A percentile compares a stretch with the other conserved stretches of the same genome.
Evolutionary conservation across 208 protist species (phyloP).

Genomic region (Zelonia costaricensis): DNA sequence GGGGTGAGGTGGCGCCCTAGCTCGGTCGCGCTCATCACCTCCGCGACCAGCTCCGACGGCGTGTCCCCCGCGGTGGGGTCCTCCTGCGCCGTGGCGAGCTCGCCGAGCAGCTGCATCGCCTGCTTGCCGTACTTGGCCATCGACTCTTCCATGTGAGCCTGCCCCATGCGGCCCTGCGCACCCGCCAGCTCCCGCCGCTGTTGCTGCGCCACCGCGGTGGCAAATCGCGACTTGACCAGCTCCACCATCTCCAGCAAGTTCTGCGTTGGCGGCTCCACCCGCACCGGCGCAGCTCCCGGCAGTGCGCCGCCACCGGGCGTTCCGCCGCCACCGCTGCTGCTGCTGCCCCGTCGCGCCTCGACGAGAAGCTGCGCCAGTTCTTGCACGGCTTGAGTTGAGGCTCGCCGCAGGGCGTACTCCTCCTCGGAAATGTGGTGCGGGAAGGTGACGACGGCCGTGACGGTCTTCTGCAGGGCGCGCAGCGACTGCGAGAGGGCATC

Average conservation of each 20-base stretch:
- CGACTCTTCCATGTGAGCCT: constrained; percentile 45
- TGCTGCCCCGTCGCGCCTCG: constrained; percentile 7
- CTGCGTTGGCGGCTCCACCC: constrained; percentile 59
- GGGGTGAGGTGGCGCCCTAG: constrained; percentile 19
- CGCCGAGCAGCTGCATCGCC: constrained; percentile 40
- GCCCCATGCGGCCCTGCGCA: constrained; percentile 41
- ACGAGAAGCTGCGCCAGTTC: constrained; percentile 74
- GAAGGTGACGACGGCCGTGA: constrained; percentile 30
- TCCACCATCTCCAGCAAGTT: constrained; percentile 70
- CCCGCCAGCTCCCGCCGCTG: constrained; percentile 52
- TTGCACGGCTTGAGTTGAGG: constrained; percentile 37
- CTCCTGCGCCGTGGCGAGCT: constrained; percentile 32
- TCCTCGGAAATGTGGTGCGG: constrained; percentile 34
- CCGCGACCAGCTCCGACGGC: constrained; percentile 4
- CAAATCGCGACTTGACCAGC: constrained; percentile 51
- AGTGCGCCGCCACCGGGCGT: constrained; percentile 5
- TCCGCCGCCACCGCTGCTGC: too few relatives aligned
- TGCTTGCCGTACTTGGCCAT: constrained; percentile 39
- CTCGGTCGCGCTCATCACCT: constrained; percentile 17
- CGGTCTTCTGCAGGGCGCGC: constrained; percentile 27
- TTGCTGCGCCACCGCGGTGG: constrained; percentile 49
- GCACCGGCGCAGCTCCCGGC: constrained; percentile 14
- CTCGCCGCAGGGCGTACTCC: constrained; percentile 25
- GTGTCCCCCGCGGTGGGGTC: neutral
- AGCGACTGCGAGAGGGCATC: constrained; percentile 23